phyloP scores from a whole-genome alignment of 2,329 filamentous ascomycete genomes.

The Neonectria faginata region DNA sequence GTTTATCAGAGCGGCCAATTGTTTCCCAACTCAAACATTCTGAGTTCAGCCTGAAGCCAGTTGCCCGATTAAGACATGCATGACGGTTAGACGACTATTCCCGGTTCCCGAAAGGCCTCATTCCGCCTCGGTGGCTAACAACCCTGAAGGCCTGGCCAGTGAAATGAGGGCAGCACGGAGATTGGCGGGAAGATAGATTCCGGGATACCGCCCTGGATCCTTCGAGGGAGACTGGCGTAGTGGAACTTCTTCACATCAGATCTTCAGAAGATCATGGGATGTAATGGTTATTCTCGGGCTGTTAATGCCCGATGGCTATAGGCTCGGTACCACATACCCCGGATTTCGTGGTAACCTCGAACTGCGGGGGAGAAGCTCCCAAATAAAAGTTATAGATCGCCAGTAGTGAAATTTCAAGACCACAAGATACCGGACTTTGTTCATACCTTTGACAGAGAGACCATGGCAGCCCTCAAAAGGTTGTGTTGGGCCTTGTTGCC shows the following conservation, averaged over 20 bases:
- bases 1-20: too few relatives aligned
- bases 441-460: neutral
- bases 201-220: neutral
- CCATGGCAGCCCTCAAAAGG: neutral
- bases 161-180: too few relatives aligned
- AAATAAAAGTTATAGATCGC: neutral
- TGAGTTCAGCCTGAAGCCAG: too few relatives aligned
- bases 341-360: neutral
- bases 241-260: neutral
- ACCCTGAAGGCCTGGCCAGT: too few relatives aligned
- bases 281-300: neutral
- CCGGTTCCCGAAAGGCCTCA: too few relatives aligned
- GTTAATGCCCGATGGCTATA: neutral
- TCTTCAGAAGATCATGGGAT: neutral
- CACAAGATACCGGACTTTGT: neutral
- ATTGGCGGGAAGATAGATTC: too few relatives aligned
- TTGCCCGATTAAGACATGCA: too few relatives aligned
- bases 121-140: too few relatives aligned
- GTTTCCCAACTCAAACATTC: too few relatives aligned
- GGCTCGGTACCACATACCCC: neutral
- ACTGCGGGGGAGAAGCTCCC: neutral
- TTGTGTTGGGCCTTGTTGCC: neutral
- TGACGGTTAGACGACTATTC: too few relatives aligned
- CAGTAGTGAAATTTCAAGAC: neutral
- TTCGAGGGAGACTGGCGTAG: neutral